Evolutionary conservation across 169 alveolate species (phyloP).

Genomic region (Plasmodium gonderi): DNA sequence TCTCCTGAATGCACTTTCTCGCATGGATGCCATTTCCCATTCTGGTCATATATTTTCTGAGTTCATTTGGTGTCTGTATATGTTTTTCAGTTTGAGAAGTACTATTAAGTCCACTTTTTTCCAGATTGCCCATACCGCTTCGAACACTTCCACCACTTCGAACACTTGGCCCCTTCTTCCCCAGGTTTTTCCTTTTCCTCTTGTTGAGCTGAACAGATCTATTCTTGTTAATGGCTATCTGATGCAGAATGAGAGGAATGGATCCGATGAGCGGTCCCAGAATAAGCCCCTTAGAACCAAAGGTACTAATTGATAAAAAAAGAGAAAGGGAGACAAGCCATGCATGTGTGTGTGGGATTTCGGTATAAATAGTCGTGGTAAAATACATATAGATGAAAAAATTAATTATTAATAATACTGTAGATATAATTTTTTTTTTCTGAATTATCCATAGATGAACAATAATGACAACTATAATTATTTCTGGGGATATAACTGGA

Average conservation of each 20-base stretch:
- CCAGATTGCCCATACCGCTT: neutral
- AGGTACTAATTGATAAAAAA: slow-evolving; percentile 75
- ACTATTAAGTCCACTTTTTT: neutral
- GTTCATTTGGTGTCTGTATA: neutral
- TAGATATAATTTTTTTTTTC: slow-evolving; percentile 18
- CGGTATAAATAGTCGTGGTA: slow-evolving; percentile 78
- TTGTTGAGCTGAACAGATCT: neutral
- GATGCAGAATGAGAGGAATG: slow-evolving; percentile 61
- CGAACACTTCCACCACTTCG: too few species aligned
- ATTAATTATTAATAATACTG: slow-evolving; percentile 16
- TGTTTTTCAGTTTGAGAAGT: neutral
- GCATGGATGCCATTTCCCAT: neutral
- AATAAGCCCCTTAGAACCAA: slow-evolving; percentile 80
- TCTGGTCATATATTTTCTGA: neutral
- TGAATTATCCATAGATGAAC: slow-evolving; percentile 61
- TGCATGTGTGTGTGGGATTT: slow-evolving; percentile 79
- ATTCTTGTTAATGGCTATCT: slow-evolving; percentile 28
- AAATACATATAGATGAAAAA: slow-evolving; percentile 75
- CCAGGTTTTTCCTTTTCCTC: neutral
- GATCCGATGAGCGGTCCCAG: slow-evolving; percentile 73
- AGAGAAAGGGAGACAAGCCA: slow-evolving; percentile 81
- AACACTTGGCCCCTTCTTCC: neutral
- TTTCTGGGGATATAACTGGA: slow-evolving; percentile 78
- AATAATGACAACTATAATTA: slow-evolving; percentile 29
- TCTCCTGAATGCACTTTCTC: neutral